Percentiles rank a stretch among this genome's conserved stretches.
phyloP scores from a whole-genome alignment of 2,329 filamentous ascomycete genomes.

The Diaporthe eres region DNA sequence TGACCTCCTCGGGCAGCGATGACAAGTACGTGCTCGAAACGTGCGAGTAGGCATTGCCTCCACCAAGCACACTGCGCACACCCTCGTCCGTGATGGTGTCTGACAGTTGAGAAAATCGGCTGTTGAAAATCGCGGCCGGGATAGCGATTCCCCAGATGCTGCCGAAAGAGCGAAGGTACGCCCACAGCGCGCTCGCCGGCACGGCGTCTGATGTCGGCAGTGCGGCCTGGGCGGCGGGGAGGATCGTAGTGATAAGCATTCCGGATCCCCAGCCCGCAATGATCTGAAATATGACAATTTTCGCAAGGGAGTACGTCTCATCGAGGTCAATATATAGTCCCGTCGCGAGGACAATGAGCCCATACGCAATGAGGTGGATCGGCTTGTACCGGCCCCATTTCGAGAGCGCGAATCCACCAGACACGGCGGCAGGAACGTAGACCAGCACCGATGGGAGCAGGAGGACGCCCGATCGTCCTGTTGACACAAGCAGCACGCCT shows the following conservation, averaged over 20 bases:
- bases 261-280: constrained; percentile 58
- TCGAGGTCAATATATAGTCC: constrained; percentile 59
- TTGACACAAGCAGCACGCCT: constrained; percentile 44
- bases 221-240: constrained; percentile 59
- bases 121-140: constrained; percentile 57
- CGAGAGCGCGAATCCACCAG: constrained; percentile 50
- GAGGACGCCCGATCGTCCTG: constrained; percentile 52
- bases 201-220: constrained; percentile 53
- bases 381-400: constrained; percentile 52
- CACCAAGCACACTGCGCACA: constrained; percentile 42
- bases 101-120: constrained; percentile 38
- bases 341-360: constrained; percentile 55
- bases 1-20: constrained; percentile 42
- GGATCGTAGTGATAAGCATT: constrained; percentile 58
- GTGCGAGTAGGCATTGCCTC: constrained; percentile 49
- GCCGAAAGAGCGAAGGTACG: constrained; percentile 61
- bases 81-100: constrained; percentile 42
- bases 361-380: constrained; percentile 54
- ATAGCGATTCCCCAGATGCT: constrained; percentile 61
- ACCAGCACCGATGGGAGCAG: constrained; percentile 52
- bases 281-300: constrained; percentile 59
- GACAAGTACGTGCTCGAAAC: constrained; percentile 47
- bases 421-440: constrained; percentile 48
- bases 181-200: constrained; percentile 54
- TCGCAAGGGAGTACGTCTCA: constrained; percentile 48